Percentiles rank a stretch among this genome's conserved stretches.
phyloP scores from a whole-genome alignment of 306 rosid genomes.

The Ammopiptanthus mongolicus region DNA sequence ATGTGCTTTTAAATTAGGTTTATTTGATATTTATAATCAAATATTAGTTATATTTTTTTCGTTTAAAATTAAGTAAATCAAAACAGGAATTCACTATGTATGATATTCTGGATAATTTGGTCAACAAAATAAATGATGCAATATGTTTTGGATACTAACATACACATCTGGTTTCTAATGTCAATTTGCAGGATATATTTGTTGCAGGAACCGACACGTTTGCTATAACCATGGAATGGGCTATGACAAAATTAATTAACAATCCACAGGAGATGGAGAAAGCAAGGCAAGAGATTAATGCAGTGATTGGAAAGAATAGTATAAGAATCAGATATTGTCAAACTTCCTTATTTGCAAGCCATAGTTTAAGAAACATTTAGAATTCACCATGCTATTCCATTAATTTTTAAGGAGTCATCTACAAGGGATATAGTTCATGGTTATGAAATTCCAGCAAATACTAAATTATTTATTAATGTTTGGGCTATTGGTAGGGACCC shows the following conservation, averaged over 20 bases:
- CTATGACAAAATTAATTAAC: constrained; percentile 60
- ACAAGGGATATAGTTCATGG: constrained; percentile 20
- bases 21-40: no score
- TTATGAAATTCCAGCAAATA: constrained; percentile 46
- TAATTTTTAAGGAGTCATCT: constrained; percentile 42
- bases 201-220: constrained; percentile 58
- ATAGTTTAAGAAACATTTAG: no score
- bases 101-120: no score
- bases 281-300: no score
- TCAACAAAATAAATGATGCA: no score
- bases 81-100: no score
- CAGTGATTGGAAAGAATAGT: no score
- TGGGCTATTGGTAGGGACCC: constrained; percentile 71
- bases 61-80: no score
- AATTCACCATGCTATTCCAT: constrained; percentile 52
- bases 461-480: constrained; percentile 40
- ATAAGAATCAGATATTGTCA: no score
- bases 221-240: constrained; percentile 57
- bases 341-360: no score
- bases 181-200: constrained; percentile 40
- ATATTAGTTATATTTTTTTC: no score
- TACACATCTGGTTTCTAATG: neutral
- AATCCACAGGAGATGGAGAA: constrained; percentile 43
- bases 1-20: neutral
- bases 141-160: neutral